A percentile compares a stretch with the other conserved stretches of the same genome.
Evolutionary conservation across 2,329 filamentous ascomycete species (phyloP).

Genomic region (Aspergillus neotritici): DNA sequence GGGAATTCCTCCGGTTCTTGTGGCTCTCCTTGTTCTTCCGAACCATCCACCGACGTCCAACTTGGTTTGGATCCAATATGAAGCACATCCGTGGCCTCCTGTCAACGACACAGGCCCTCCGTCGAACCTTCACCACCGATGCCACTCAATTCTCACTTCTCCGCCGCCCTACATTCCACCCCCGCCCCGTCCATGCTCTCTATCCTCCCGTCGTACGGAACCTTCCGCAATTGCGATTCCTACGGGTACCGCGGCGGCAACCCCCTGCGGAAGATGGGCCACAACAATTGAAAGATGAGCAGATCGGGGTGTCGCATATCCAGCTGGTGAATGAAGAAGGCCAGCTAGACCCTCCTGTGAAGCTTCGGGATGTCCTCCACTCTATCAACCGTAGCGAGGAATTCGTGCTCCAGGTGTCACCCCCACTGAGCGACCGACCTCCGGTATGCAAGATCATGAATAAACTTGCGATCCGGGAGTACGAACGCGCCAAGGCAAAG

Average conservation of each 20-base stretch:
- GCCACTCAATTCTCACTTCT: conserved; percentile 11
- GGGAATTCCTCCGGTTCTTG: neutral
- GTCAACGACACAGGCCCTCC: conserved; percentile 28
- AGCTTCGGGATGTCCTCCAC: conserved; percentile 32
- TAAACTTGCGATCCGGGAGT: conserved; percentile 48
- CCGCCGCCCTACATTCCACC: conserved; percentile 1
- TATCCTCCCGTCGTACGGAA: too few relatives aligned
- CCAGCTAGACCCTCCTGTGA: conserved; percentile 24
- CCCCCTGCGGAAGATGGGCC: conserved; percentile 3
- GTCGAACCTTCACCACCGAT: conserved; percentile 22
- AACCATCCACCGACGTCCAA: neutral
- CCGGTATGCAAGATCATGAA: conserved; percentile 69
- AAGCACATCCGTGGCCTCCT: conserved; percentile 30
- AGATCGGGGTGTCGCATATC: conserved; percentile 26
- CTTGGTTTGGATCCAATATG: conserved; percentile 20
- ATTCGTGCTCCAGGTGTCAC: conserved; percentile 48
- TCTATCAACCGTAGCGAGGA: conserved; percentile 46
- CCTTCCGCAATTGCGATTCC: conserved; percentile 14
- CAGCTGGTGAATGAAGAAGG: conserved; percentile 33
- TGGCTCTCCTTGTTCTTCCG: too few relatives aligned
- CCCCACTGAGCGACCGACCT: conserved; percentile 26
- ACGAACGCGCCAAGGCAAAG: conserved; percentile 36
- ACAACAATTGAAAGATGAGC: conserved; percentile 27
- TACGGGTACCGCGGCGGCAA: conserved; percentile 9
- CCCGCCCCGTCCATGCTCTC: neutral